Evolutionary conservation across 176 grass and related monocot species (phyloP).

Genomic region (Avena sativa): DNA sequence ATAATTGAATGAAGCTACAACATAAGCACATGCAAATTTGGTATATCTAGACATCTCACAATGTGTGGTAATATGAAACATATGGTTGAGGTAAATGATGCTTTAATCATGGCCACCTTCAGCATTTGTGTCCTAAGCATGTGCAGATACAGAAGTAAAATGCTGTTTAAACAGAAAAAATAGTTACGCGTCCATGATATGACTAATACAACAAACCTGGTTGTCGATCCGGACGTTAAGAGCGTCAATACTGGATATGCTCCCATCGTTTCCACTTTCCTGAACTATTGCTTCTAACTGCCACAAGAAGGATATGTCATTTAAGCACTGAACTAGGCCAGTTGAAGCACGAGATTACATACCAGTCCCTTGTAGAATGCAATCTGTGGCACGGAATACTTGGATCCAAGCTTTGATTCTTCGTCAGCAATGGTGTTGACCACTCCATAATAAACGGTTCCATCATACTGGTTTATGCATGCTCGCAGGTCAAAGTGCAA

Average conservation of each 20-base stretch:
- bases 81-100: neutral
- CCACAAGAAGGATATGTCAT: constrained; percentile 26
- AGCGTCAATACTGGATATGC: constrained; percentile 69
- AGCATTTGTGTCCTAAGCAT: neutral
- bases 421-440: constrained; percentile 84
- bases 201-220: constrained; percentile 54
- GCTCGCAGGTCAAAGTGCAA: constrained; percentile 88
- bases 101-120: constrained; percentile 17
- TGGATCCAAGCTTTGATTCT: constrained; percentile 85
- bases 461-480: constrained; percentile 85
- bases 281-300: constrained; percentile 87
- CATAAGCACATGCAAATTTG: neutral
- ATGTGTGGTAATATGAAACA: neutral
- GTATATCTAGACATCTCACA: neutral
- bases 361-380: constrained; percentile 95
- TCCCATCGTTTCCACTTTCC: constrained; percentile 62
- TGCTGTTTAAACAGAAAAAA: constrained; percentile 15
- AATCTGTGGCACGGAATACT: constrained; percentile 88
- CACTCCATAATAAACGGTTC: constrained; percentile 72
- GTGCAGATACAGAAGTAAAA: neutral
- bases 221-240: constrained; percentile 73
- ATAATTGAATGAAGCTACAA: constrained; percentile 10
- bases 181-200: neutral
- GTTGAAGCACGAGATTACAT: constrained; percentile 33
- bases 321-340: neutral